Evolutionary conservation across 2,329 filamentous ascomycete genomes (phyloP).

Genomic region (Teratosphaeria viscida): DNA sequence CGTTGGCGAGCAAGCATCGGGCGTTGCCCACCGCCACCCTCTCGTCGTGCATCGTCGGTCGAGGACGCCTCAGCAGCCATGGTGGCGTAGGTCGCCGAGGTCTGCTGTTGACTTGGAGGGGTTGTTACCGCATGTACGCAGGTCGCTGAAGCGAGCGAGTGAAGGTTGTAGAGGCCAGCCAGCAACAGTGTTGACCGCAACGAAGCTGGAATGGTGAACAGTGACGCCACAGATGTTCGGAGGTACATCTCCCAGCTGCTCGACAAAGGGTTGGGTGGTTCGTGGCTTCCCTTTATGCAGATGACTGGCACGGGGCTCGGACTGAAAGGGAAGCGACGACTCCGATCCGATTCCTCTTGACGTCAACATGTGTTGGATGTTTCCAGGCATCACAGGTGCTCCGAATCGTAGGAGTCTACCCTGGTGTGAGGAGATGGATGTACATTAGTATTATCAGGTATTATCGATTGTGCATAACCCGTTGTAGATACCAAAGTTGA

Average conservation of each 20-base stretch:
- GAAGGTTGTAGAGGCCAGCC: not conserved
- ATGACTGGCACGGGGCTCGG: not conserved
- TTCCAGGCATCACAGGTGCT: not conserved
- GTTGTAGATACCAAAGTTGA: no score
- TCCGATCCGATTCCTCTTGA: not conserved
- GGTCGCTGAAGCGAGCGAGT: not conserved
- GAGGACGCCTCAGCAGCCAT: constrained; percentile 20
- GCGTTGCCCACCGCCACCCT: constrained; percentile 12
- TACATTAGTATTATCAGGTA: not conserved
- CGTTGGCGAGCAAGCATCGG: constrained; percentile 27
- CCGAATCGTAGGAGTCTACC: not conserved
- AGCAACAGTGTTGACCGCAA: constrained; percentile 4
- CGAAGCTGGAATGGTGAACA: constrained; percentile 7
- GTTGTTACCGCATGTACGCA: not conserved
- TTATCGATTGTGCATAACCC: no score
- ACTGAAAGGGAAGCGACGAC: not conserved
- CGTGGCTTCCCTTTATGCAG: not conserved
- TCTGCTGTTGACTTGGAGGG: not conserved
- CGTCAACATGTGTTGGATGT: not conserved
- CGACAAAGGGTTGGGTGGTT: not conserved
- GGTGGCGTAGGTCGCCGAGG: constrained; percentile 11
- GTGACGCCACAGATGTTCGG: not conserved
- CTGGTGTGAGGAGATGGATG: not conserved
- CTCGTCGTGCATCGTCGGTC: constrained; percentile 5
- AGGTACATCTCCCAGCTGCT: not conserved